These are phyloP conservation scores for Cucurbitaria berberidis DNA, from an alignment of 2,329 filamentous ascomycete genomes.

Conservation along the genomic window DNA sequence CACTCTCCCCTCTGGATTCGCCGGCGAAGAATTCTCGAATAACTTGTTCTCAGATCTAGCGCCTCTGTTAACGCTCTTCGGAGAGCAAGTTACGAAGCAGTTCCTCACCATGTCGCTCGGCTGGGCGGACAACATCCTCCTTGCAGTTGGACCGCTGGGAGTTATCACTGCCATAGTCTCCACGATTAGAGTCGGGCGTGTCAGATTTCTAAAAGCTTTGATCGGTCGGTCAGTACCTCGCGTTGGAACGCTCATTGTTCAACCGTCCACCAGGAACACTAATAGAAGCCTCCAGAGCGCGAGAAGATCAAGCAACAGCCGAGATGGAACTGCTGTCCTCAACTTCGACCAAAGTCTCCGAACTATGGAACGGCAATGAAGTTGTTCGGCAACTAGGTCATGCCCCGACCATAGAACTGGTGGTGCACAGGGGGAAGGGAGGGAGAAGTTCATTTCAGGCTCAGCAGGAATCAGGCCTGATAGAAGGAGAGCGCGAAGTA, in stretches of 20 bases:
- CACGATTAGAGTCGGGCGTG: conserved; percentile 32
- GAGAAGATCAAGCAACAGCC: conserved; percentile 14
- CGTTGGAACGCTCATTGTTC: no score
- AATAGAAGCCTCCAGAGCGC: conserved; percentile 7
- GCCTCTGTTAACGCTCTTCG: conserved; percentile 46
- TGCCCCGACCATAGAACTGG: neutral
- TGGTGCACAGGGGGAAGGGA: no score
- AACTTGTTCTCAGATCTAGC: conserved; percentile 49
- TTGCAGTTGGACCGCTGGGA: conserved; percentile 34
- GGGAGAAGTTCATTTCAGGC: no score
- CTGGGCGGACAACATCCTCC: conserved; percentile 26
- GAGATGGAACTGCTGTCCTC: conserved; percentile 42
- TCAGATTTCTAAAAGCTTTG: conserved; percentile 11
- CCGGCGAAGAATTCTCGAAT: conserved; percentile 48
- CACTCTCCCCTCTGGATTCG: conserved; percentile 23
- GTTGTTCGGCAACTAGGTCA: neutral
- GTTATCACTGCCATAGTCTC: conserved; percentile 31
- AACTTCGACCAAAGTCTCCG: conserved; percentile 18
- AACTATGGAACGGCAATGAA: neutral
- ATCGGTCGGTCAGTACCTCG: neutral
- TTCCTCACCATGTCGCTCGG: conserved; percentile 47
- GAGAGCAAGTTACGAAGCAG: conserved; percentile 50
- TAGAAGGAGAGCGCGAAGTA: no score
- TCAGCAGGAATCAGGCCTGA: no score
- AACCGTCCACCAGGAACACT: no score